A percentile compares a stretch with the other conserved stretches of the same genome.
Conservation (phyloP, 345 rosid genomes). For the Salix arbutifolia region DNA sequence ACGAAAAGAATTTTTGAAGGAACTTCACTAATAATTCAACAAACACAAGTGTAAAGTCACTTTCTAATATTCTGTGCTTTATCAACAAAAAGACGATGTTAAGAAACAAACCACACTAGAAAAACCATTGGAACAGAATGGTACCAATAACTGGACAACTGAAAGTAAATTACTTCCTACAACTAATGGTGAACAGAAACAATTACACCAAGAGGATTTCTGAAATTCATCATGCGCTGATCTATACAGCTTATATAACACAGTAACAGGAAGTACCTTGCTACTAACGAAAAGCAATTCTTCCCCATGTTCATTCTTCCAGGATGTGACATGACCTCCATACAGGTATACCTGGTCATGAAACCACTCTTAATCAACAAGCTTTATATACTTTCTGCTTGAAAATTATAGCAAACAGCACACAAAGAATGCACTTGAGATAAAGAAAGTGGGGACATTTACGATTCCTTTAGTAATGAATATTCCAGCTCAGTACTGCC, state of each 20-base stretch:
- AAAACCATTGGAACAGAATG: not conserved
- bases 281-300: slow-evolving; percentile 76
- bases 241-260: not conserved
- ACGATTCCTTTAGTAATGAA: not conserved
- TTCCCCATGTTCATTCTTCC: slow-evolving; percentile 91
- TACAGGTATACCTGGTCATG: slow-evolving; percentile 65
- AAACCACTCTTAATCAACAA: not conserved
- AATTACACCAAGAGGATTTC: not conserved
- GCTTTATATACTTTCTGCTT: slow-evolving; percentile 1
- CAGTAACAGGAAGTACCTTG: slow-evolving; percentile 41
- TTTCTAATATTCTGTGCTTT: not conserved
- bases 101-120: not conserved
- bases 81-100: not conserved
- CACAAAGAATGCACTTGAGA: not conserved
- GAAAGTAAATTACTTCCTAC: not conserved
- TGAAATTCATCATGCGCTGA: not conserved
- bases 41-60: not conserved
- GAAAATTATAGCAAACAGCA: not conserved
- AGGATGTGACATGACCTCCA: slow-evolving; percentile 93
- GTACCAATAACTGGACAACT: not conserved
- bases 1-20: not conserved
- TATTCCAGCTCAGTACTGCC: not conserved
- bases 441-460: not conserved
- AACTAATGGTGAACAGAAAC: not conserved
- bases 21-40: not conserved